Evolutionary conservation across 306 rosid species (phyloP), one percentile per base, ranked within the genome.

Genomic region (Canavalia ensiformis): DNA sequence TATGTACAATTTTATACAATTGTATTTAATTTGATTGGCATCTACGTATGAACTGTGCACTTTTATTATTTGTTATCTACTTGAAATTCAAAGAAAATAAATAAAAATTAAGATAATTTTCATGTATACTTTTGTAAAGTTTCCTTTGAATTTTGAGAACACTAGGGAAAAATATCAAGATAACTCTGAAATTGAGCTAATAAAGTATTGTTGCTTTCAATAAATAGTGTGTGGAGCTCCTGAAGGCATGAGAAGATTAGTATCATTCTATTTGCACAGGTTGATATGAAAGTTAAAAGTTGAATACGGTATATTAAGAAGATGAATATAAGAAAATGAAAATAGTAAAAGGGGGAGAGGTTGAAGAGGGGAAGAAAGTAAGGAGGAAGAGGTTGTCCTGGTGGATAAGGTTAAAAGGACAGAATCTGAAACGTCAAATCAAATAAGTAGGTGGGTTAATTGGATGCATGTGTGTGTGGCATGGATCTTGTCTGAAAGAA

Each of bases 401-500:
- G 62, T 59, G 68, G 90, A 88, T 66, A 76, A 70, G 62, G 87
- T 68, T 68, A 81, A 86, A 81, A 83, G 90, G 50, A 76, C 78
- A 94, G 94, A 94, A 94, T 94, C 98, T 88, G 97, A 92, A 89
- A 92, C 80, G 97, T 94, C 97, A 90, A 92, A 94, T 92, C 98
- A 87, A 86, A 83, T 85, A 65, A 71, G 90, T 65, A 9, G 85
- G 81, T 82, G 76, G 72, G 86, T 75, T 82, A 34, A 81, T 87
- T 82, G 91, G 94, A 87, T 75, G 84, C 83, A 86, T 80, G 88
- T 79, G 92, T 54, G 86, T 37, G 49, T 6, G 34, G 68, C 63
- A 45, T 85, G 88, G 87, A 89, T 85, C 86, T 84, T 85, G 94
- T 88, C 92, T 54, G 34, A 85, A 68, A 59, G 60, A 69, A 75